Base-by-base conservation (phyloP, 257 asterid species). In the Scutellaria barbata region DNA sequence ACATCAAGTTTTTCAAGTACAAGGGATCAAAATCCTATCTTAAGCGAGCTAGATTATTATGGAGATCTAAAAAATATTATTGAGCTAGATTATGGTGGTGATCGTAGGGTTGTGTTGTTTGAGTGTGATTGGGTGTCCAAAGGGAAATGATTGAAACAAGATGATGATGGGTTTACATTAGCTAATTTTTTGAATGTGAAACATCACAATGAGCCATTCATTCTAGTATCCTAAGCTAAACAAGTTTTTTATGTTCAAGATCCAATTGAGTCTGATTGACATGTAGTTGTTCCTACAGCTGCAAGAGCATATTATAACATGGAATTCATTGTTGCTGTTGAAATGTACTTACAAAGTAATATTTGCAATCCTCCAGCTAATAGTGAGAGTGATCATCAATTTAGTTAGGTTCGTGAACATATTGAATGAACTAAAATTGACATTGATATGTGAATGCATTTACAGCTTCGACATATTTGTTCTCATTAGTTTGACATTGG, bases 161-260 rank as follows among this genome's bases (percentile, higher is more conserved):
- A n/a, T n/a, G n/a, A n/a, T n/a, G n/a, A n/a, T n/a, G n/a, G n/a
- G n/a, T n/a, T n/a, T n/a, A n/a, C n/a, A n/a, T 55, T 55, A 14
- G 61, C 41, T 3, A 7, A 55, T 22, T 55, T 55, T 55, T 55
- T 39, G 16, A 55, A 55, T 9, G 39, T 54, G 37, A 54, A 54
- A 20, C 35, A n/a, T 8, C 60, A 54, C 2, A 54, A 54, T 22
- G 61, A 55, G 39, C 61, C 61, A 22, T 55, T 55, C 40, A 55
- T 55, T 55, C 61, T 55, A 9, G 61, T 39, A 55, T 55, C 61
- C 39, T 39, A 55, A 22, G 61, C 41, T 22, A 55, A 22, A 20
- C 61, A 55, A 8, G 61, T 55, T 7, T 55, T 54, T 37, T 55
- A 55, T 55, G 61, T 55, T 55, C 61, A 55, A 55, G 61, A 55